Base-by-base conservation (phyloP, 2,329 filamentous ascomycete genomes). In the Cladophialophora carrionii region DNA sequence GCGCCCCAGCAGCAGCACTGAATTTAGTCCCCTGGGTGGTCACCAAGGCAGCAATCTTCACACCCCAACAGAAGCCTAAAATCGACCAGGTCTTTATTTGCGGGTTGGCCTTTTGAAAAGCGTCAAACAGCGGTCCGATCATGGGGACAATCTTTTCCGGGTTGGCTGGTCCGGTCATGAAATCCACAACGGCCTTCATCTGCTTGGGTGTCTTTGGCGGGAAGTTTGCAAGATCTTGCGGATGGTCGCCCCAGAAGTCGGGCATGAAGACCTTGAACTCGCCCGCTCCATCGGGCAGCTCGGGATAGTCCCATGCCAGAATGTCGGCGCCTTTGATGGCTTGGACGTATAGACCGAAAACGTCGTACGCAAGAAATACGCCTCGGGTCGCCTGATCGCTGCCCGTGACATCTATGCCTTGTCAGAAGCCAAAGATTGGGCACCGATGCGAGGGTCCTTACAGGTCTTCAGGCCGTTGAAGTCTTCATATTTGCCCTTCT, bases 1-100 rank as follows among this genome's bases (percentile, higher is more conserved):
- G 83, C 65, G 76, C 79, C 6, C 79, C 76, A 0, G 80, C 83
- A 7, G 79, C 81, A 20, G 77, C 82, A 72, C 82, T 82, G 51
- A 55, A 62, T 31, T 57, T 62, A 73, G 83, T 88, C 48, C 78
- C 78, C 46, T 78, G 74, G 10, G 79, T 78, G 29, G 85, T 84
- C 31, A 80, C 74, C 37, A 81, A 65, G 14, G 78, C 76, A 3
- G 76, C 75, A 3, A 82, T 67, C 73, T 80, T 62, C 26, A 62
- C 59, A 10, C 59, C 59, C 59, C 59, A 62, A 32, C 59, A 62
- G 51, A 62, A 62, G 6, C 59, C 59, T 20, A 62, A 20, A 1
- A 56, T 54, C 24, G 59, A 22, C 59, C 59, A 62, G 3, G 20
- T 55, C 31, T 22, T 62, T 20, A 62, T 62, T n/a, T 55, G 31